Conservation (phyloP, 768 basidiomycete species). For the Gelatoporia subvermispora region DNA sequence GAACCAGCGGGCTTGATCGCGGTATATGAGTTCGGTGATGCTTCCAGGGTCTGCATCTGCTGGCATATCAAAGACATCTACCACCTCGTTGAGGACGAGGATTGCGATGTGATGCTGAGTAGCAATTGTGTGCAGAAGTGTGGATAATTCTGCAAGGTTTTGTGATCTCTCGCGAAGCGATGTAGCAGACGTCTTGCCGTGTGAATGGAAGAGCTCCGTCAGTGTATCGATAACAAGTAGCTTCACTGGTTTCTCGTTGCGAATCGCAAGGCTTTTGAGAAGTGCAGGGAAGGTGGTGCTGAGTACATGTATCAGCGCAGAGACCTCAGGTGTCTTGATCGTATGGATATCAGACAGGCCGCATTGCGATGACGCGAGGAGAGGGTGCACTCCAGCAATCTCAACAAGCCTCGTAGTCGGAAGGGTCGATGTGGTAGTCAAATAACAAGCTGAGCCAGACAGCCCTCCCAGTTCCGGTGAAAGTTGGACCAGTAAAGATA, state of each 20-base stretch:
- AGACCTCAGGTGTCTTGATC: slow-evolving; percentile 48
- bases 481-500: slow-evolving; percentile 75
- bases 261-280: slow-evolving; percentile 32
- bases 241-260: slow-evolving; percentile 52
- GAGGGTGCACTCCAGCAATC: slow-evolving; percentile 49
- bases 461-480: slow-evolving; percentile 52
- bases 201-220: slow-evolving; percentile 75
- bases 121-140: slow-evolving; percentile 68
- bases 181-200: slow-evolving; percentile 50
- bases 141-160: slow-evolving; percentile 61
- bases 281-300: slow-evolving; percentile 49
- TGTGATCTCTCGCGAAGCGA: slow-evolving; percentile 72
- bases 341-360: slow-evolving; percentile 59
- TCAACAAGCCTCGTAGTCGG: slow-evolving; percentile 66
- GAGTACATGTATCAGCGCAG: slow-evolving; percentile 51
- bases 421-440: slow-evolving; percentile 68
- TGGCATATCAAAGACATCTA: slow-evolving; percentile 46
- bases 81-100: slow-evolving; percentile 85
- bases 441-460: slow-evolving; percentile 66
- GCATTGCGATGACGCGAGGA: slow-evolving; percentile 39
- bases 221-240: slow-evolving; percentile 86
- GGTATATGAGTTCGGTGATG: slow-evolving; percentile 50
- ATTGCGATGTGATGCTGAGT: slow-evolving; percentile 61
- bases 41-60: slow-evolving; percentile 18
- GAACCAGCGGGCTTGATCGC: slow-evolving; percentile 75